Conservation (phyloP, 2,329 filamentous ascomycete genomes). For the Orbilia javanica region DNA sequence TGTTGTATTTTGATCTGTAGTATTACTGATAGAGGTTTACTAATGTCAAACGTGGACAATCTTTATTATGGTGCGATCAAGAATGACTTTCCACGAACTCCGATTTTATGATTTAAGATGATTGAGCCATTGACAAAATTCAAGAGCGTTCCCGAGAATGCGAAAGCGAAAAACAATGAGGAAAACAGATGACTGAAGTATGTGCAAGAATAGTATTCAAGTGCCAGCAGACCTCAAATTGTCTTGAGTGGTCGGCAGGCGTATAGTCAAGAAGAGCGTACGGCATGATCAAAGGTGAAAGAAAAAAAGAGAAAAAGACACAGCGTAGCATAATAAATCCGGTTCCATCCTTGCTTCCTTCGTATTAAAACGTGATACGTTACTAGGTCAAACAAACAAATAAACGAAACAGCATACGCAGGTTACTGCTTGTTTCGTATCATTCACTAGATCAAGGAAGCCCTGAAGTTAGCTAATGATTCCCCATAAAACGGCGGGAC, state of each 20-base stretch:
- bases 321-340: conserved; percentile 13
- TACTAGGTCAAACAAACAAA: neutral
- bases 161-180: conserved; percentile 1
- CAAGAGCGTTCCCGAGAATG: neutral
- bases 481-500: conserved; percentile 47
- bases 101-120: conserved; percentile 48
- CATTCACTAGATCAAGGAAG: conserved; percentile 26
- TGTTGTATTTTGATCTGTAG: too few relatives aligned
- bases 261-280: neutral
- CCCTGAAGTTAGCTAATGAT: conserved; percentile 39
- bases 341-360: conserved; percentile 11
- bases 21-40: too few relatives aligned
- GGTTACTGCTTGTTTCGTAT: neutral
- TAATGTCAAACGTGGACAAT: too few relatives aligned
- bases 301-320: neutral
- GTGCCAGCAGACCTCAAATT: neutral
- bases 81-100: conserved; percentile 35
- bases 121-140: neutral
- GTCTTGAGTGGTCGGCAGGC: neutral
- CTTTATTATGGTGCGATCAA: too few relatives aligned
- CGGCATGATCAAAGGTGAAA: neutral
- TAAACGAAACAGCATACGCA: neutral
- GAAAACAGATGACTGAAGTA: conserved; percentile 31
- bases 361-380: conserved; percentile 52
- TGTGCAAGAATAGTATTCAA: conserved; percentile 46